A percentile compares a stretch with the other conserved stretches of the same genome.
These are phyloP conservation scores for Gryganskiella cystojenkinii DNA, from an alignment of 192 early-diverging fungal species.

Conservation along the genomic window DNA sequence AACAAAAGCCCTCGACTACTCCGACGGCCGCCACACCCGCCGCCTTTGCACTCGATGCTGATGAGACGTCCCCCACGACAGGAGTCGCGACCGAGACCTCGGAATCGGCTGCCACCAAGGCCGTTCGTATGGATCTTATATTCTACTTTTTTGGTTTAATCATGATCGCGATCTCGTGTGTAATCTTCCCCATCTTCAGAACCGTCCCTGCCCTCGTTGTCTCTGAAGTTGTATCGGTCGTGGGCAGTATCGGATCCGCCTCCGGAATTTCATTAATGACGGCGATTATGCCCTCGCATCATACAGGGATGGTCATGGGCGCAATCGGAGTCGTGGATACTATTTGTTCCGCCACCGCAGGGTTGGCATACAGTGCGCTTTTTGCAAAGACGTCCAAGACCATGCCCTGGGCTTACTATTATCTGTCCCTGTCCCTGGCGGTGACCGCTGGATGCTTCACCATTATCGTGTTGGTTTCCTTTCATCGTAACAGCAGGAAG, in stretches of 20 bases:
- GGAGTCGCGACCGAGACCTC: too few relatives aligned
- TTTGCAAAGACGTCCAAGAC: slow-evolving; percentile 7
- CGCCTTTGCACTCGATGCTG: too few relatives aligned
- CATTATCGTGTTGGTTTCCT: background rate
- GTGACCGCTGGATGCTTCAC: background rate
- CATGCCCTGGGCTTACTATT: background rate
- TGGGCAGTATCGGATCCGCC: background rate
- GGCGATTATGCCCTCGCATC: slow-evolving; percentile 2
- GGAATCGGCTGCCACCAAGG: background rate
- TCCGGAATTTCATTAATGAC: background rate
- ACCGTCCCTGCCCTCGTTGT: background rate
- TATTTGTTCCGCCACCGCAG: too few relatives aligned
- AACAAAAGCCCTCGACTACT: background rate
- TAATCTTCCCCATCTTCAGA: background rate
- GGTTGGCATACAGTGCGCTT: background rate
- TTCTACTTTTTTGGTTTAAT: too few relatives aligned
- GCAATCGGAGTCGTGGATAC: background rate
- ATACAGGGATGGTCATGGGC: slow-evolving; percentile 2
- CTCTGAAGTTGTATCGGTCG: background rate
- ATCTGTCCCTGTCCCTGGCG: background rate
- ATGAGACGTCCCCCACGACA: too few relatives aligned
- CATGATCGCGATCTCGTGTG: too few relatives aligned
- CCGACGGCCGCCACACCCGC: too few relatives aligned
- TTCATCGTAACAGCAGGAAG: background rate
- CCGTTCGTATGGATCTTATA: background rate